These are phyloP conservation scores for Lentinula boryana DNA, from an alignment of 768 basidiomycete species.

Conservation along the genomic window DNA sequence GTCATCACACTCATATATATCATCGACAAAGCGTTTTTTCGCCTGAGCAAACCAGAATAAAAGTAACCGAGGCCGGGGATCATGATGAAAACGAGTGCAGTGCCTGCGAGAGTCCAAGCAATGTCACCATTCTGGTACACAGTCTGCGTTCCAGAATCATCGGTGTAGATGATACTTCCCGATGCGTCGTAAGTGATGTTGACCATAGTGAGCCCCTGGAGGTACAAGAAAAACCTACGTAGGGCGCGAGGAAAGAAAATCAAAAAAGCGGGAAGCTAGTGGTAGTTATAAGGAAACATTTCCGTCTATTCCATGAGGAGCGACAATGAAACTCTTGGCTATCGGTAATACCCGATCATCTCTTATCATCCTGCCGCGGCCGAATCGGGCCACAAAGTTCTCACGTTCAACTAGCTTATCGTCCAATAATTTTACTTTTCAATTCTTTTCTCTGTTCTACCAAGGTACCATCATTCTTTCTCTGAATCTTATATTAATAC, in stretches of 20 bases:
- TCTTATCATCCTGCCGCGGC: not conserved
- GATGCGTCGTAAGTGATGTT: constrained; percentile 15
- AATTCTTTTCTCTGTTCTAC: not conserved
- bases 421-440: not conserved
- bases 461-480: not conserved
- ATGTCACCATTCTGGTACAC: constrained; percentile 47
- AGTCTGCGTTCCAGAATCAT: constrained; percentile 21
- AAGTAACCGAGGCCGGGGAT: constrained; percentile 82
- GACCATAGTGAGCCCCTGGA: constrained; percentile 7
- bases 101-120: constrained; percentile 58
- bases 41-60: constrained; percentile 84
- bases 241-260: not conserved
- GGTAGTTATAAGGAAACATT: not conserved
- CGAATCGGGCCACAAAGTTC: too few relatives aligned
- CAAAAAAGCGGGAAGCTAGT: not conserved
- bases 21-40: constrained; percentile 93
- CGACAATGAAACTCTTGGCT: not conserved
- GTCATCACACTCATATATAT: constrained; percentile 76
- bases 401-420: not conserved
- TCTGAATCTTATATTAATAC: not conserved
- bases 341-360: not conserved
- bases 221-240: too few relatives aligned
- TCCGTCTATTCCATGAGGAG: not conserved
- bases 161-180: constrained; percentile 26
- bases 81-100: constrained; percentile 83